Base-by-base conservation (phyloP, 805 yeast genomes). In the Suhomyces vadensis region DNA sequence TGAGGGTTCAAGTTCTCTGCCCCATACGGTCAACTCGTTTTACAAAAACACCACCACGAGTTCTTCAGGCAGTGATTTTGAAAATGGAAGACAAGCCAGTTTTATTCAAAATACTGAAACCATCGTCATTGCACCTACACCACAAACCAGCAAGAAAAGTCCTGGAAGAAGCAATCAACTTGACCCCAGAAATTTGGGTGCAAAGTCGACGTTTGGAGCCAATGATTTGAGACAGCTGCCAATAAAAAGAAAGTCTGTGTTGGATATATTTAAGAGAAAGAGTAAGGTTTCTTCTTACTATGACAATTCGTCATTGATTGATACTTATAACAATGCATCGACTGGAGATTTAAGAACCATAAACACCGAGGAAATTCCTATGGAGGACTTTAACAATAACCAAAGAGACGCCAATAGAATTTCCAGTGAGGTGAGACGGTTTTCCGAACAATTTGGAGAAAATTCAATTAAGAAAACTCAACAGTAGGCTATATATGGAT, bases 341-440 rank as follows among this genome's bases (percentile, higher is more conserved):
- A 60, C 63, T n/a, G 65, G 56, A 6, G 73, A 73, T 9, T 52
- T 63, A 14, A 66, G 61, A 37, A 63, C 64, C 6, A 54, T 72
- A 6, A 64, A 62, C n/a, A 74, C 79, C 0, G 82, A 77, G 51
- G 82, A 77, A 47, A 77, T 78, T 43, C 74, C 75, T 23, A 57
- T 78, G 73, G 74, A 75, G 22, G 71, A 70, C 6, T 60, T 72
- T 39, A 53, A 50, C 20, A 46, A 58, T 9, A 64, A 63, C 40
- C 54, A 50, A 39, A 43, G 48, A 23, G 48, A 46, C 17, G 63
- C 60, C 1, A 43, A 56, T 7, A 47, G 64, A 35, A 63, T 61
- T 11, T 57, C 62, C 6, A 44, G 33, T 4, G 61, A 55, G 27
- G 47, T 38, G 24, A 45, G 46, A 42, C 42, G 48, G 39, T 31